Evolutionary conservation across 352 stramenopile species (phyloP), one percentile per base, ranked within the genome.

Genomic region (Phytophthora cajani): DNA sequence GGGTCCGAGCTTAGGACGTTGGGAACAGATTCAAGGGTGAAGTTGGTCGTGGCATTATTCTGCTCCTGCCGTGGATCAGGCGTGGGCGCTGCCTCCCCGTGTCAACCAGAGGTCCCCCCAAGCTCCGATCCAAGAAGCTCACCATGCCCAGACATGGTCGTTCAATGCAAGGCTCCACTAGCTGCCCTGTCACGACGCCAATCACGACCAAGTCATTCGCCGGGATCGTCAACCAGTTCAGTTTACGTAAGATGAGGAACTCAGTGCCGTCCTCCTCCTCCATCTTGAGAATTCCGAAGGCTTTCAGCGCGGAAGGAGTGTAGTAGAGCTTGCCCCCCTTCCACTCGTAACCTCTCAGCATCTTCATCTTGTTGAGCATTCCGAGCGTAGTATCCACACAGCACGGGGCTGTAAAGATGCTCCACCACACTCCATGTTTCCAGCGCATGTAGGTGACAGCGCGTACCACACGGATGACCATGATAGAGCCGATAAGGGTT

Each of bases 11-110:
- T 30, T 36, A 60, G 12, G 63, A 46, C 12, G 44, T 36, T 5
- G 63, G 56, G 5, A 70, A 53, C 32, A 70, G 25, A 19, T 58
- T 14, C 14, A 70, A 30, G 27, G 6, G 19, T 10, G 23, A 3
- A 21, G 32, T 33, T 40, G 23, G 17, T 17, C 30, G 25, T 33
- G 46, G 56, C 49, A 65, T 50, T 17, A 70, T 38, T 47, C 44
- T 58, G n/a, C 63, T 70, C 23, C 63, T 62, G n/a, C 63, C 63
- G 38, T 70, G 63, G 40, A 70, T 63, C 3, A 70, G 16, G 8
- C 63, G 62, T 57, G 64, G 64, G 27, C 33, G 49, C 30, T 60
- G 38, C 11, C 38, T 60, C 30, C 57, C 58, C 49, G 64, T 60
- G 66, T 67, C 51, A 61, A 50, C 7, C 16, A 50, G 17, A 50